Percentiles rank a stretch among this genome's conserved stretches.
phyloP scores from a whole-genome alignment of 495 filamentous ascomycete species.

The Podospora tetraspora region DNA sequence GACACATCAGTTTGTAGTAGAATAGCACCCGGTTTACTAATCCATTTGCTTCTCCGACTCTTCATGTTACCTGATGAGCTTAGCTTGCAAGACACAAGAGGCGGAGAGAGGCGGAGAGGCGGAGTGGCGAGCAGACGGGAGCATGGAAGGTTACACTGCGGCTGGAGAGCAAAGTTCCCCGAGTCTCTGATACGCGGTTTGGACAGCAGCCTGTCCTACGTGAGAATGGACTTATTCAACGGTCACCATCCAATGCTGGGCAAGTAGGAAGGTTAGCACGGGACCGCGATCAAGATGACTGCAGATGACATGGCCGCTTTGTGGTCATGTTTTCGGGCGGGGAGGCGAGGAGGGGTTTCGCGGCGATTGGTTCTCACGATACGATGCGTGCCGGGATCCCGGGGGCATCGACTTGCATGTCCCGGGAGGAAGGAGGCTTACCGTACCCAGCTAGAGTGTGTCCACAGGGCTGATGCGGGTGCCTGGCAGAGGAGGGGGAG shows the following conservation, averaged over 20 bases:
- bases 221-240: not conserved
- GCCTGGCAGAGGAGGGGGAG: not conserved
- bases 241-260: no score
- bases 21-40: not conserved
- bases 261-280: no score
- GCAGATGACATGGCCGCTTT: not conserved
- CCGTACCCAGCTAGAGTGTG: not conserved
- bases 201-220: no score
- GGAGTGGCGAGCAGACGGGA: no score
- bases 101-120: no score
- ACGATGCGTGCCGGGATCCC: not conserved
- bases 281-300: not conserved
- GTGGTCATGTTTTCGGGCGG: not conserved
- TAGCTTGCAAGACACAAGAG: not conserved
- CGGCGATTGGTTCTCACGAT: not conserved
- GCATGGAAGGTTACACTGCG: not conserved
- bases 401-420: not conserved
- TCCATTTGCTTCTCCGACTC: not conserved
- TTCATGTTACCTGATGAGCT: not conserved
- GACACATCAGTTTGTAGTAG: not conserved
- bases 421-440: no score
- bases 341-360: not conserved
- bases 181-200: not conserved
- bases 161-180: not conserved
- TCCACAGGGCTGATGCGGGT: not conserved